These are phyloP conservation scores for Pythium dissimile DNA, from an alignment of 352 stramenopile species.

Conservation along the genomic window DNA sequence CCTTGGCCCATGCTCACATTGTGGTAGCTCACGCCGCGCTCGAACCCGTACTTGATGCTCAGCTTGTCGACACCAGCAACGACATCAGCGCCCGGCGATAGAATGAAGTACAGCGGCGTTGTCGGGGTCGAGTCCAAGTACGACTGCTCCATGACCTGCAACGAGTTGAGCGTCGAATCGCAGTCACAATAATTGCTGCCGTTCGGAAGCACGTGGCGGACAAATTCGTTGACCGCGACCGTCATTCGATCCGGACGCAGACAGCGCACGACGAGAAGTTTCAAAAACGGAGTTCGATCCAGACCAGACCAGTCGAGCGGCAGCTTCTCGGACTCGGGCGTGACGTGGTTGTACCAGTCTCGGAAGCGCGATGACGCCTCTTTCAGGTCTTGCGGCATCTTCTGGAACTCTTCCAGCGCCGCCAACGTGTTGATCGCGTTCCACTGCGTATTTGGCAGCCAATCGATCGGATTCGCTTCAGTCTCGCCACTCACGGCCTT, in stretches of 20 bases:
- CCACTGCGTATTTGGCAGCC: constrained; percentile 86
- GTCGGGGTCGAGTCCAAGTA: constrained; percentile 91
- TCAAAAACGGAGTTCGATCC: constrained; percentile 89
- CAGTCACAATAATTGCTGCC: constrained; percentile 81
- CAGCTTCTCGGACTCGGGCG: constrained; percentile 87
- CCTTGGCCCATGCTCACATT: constrained; percentile 94
- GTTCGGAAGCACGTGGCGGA: constrained; percentile 71
- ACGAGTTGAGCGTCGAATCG: constrained; percentile 91
- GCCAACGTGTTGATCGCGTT: constrained; percentile 89
- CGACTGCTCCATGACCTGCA: constrained; percentile 91
- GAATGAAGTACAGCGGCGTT: constrained; percentile 97
- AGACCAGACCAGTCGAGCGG: constrained; percentile 90
- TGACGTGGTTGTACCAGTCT: constrained; percentile 89
- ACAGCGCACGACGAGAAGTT: constrained; percentile 93
- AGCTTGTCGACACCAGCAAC: constrained; percentile 95
- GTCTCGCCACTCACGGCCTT: constrained; percentile 46
- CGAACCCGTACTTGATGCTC: constrained; percentile 93
- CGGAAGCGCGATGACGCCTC: constrained; percentile 88
- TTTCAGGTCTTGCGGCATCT: constrained; percentile 91
- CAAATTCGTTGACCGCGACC: constrained; percentile 93
- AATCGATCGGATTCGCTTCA: constrained; percentile 77
- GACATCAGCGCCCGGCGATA: constrained; percentile 95
- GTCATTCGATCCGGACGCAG: constrained; percentile 93
- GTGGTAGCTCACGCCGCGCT: constrained; percentile 95
- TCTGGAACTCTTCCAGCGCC: constrained; percentile 95